These are phyloP conservation scores for Calocybe indica DNA, from an alignment of 768 basidiomycete species.

Conservation along the genomic window DNA sequence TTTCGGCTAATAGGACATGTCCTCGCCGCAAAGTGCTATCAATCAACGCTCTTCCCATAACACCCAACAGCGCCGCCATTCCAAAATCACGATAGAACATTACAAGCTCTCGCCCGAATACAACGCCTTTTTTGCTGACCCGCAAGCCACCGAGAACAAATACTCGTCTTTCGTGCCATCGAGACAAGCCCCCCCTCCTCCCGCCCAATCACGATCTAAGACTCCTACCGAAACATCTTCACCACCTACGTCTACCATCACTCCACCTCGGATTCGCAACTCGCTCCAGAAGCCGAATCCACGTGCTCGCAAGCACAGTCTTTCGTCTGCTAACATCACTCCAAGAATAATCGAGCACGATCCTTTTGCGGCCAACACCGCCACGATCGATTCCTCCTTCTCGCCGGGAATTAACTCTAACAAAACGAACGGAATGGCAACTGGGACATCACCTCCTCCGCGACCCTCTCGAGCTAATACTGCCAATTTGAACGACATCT, in stretches of 20 bases:
- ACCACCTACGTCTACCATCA: conserved; percentile 16
- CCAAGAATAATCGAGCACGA: conserved; percentile 43
- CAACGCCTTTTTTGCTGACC: conserved; percentile 60
- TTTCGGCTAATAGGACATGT: conserved; percentile 24
- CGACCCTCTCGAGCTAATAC: conserved; percentile 85
- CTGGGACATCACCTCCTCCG: conserved; percentile 55
- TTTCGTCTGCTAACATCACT: conserved; percentile 29
- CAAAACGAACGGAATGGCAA: conserved; percentile 28
- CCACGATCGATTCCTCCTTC: conserved; percentile 22
- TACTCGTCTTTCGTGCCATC: conserved; percentile 28
- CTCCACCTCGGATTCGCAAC: conserved; percentile 37
- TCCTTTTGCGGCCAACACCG: conserved; percentile 45
- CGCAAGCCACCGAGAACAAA: conserved; percentile 43
- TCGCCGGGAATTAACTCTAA: conserved; percentile 18
- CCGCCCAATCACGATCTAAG: conserved; percentile 36
- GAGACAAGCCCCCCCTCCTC: conserved; percentile 34
- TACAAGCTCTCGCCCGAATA: conserved; percentile 73
- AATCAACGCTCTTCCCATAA: conserved; percentile 40
- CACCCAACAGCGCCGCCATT: conserved; percentile 36
- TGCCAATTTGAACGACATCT: conserved; percentile 72
- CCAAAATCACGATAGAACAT: conserved; percentile 71
- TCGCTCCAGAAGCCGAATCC: conserved; percentile 61
- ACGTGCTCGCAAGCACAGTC: conserved; percentile 45
- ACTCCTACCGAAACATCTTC: conserved; percentile 40
- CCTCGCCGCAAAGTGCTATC: conserved; percentile 39